These are phyloP conservation scores for Eucalyptus paniculata DNA, from an alignment of 345 rosid species.

Conservation along the genomic window DNA sequence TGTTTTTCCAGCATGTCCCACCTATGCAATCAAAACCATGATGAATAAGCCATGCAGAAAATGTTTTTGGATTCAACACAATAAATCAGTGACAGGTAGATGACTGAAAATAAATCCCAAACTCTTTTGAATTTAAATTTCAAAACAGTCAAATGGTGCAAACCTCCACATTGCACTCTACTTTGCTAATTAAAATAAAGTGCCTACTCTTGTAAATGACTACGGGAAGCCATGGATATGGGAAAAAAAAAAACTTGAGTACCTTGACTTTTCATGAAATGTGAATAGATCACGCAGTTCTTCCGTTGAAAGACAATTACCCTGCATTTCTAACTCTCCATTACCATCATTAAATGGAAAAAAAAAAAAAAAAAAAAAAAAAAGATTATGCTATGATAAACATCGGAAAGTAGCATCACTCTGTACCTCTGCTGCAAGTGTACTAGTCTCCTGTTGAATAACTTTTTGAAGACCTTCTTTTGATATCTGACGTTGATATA, in stretches of 20 bases:
- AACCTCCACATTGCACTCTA: not conserved
- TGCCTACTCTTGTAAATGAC: not conserved
- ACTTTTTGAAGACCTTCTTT: slow-evolving; percentile 99
- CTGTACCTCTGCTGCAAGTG: slow-evolving; percentile 37
- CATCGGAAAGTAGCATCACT: not conserved
- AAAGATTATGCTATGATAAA: not conserved
- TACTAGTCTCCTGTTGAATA: slow-evolving; percentile 58
- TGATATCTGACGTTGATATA: slow-evolving; percentile 96
- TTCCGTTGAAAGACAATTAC: slow-evolving; percentile 71
- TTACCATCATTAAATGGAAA: not conserved
- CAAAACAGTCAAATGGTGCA: not conserved
- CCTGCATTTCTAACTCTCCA: slow-evolving; percentile 22
- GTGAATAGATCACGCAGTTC: slow-evolving; percentile 85
- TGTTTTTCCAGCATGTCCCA: not conserved
- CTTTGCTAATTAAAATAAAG: not conserved
- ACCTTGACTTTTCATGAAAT: slow-evolving; percentile 68
- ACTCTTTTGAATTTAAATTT: not conserved
- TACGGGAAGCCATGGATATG: not conserved
- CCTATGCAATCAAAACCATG: not conserved
- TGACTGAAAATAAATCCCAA: not conserved
- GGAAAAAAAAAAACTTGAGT: not conserved
- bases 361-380: not conserved
- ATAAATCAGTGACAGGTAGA: not conserved
- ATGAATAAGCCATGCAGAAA: not conserved
- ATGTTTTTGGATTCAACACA: not conserved